Percentiles rank a stretch among this genome's conserved stretches.
These are phyloP conservation scores for Fragaria vesca DNA, from an alignment of 306 rosid genomes.

Conservation along the genomic window DNA sequence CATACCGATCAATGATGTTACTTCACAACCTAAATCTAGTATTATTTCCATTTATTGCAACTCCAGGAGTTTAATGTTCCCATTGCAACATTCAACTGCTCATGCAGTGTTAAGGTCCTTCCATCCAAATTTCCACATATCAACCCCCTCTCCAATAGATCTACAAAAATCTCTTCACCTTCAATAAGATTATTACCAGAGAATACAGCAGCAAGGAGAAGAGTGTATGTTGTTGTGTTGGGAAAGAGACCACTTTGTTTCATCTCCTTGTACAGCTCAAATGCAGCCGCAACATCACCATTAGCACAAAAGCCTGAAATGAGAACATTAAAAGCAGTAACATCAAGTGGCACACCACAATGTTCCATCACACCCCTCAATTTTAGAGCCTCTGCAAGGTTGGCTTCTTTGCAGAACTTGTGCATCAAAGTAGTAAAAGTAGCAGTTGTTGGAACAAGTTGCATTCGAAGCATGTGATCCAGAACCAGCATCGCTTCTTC, in stretches of 20 bases:
- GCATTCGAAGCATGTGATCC: slow-evolving; percentile 46
- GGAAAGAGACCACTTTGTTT: slow-evolving; percentile 57
- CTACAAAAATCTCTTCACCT: slow-evolving; percentile 52
- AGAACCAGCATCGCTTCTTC: slow-evolving; percentile 58
- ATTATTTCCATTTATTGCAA: slow-evolving; percentile 29
- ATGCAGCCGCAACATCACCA: slow-evolving; percentile 56
- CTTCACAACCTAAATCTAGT: neutral
- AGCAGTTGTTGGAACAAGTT: slow-evolving; percentile 57
- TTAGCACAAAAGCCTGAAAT: slow-evolving; percentile 65
- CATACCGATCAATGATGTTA: neutral
- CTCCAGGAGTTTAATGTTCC: slow-evolving; percentile 36
- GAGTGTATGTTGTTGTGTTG: slow-evolving; percentile 49
- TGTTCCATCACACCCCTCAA: slow-evolving; percentile 56
- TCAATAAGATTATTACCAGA: slow-evolving; percentile 32
- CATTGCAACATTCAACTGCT: slow-evolving; percentile 41
- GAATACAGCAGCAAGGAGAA: slow-evolving; percentile 47
- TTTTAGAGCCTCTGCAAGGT: slow-evolving; percentile 50
- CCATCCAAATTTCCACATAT: slow-evolving; percentile 36
- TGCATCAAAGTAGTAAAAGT: slow-evolving; percentile 84
- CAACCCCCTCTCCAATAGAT: slow-evolving; percentile 54
- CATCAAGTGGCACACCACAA: slow-evolving; percentile 58
- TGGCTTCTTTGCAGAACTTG: slow-evolving; percentile 48
- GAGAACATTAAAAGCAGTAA: slow-evolving; percentile 58
- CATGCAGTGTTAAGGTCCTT: slow-evolving; percentile 31
- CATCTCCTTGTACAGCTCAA: slow-evolving; percentile 70